These are phyloP conservation scores for Blastobotrys indianensis DNA, from an alignment of 1,139 yeast species.

Conservation along the genomic window DNA sequence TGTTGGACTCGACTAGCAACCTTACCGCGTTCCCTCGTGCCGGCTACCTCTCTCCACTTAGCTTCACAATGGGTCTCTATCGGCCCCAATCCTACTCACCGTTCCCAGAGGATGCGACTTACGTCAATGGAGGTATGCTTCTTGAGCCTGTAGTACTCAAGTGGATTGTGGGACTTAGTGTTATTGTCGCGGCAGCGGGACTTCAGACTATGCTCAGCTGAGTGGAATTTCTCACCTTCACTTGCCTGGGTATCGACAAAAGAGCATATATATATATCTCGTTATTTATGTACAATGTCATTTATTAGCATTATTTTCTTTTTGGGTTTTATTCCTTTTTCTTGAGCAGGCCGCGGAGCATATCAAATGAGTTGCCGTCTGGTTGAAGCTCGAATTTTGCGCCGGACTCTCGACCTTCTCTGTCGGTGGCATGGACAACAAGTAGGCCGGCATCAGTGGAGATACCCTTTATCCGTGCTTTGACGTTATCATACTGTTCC, in stretches of 20 bases:
- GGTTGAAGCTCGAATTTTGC: constrained; percentile 71
- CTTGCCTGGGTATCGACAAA: too few species aligned
- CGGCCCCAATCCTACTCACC: constrained; percentile 34
- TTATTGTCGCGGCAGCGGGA: constrained; percentile 11
- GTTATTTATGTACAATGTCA: too few species aligned
- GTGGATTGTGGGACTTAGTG: constrained; percentile 14
- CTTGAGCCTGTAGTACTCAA: constrained; percentile 11
- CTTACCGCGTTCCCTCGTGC: constrained; percentile 24
- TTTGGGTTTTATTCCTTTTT: constrained; percentile 31
- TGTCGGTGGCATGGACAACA: constrained; percentile 59
- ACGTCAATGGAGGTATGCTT: constrained; percentile 10
- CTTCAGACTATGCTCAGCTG: constrained; percentile 13
- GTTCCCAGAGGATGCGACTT: constrained; percentile 23
- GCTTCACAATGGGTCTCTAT: constrained; percentile 34
- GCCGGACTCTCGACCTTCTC: constrained; percentile 44
- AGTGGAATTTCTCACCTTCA: neutral
- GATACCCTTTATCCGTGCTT: constrained; percentile 72
- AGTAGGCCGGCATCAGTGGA: constrained; percentile 79
- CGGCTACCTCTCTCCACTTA: constrained; percentile 32
- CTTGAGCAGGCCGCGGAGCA: constrained; percentile 85
- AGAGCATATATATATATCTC: too few species aligned
- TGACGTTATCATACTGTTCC: constrained; percentile 42
- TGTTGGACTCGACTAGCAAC: constrained; percentile 32
- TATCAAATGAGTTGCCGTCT: constrained; percentile 95
- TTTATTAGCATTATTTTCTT: too few species aligned